phyloP scores from a whole-genome alignment of 306 rosid species.

The Erythrophleum fordii region DNA sequence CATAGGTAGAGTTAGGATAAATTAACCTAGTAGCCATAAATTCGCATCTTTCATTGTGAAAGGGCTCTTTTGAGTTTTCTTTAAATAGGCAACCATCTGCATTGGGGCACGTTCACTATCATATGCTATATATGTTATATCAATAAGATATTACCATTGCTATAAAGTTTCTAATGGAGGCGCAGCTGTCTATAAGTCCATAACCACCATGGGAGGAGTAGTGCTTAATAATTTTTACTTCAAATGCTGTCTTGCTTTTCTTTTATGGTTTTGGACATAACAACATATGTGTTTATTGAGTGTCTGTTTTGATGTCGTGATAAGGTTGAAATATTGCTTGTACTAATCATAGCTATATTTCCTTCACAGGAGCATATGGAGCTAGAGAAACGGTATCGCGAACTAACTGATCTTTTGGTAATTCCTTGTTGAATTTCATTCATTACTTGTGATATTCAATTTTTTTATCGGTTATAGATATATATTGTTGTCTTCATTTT shows the following conservation, averaged over 20 bases:
- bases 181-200: neutral
- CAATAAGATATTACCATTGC: conserved; percentile 10
- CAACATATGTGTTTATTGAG: neutral
- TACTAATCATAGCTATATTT: conserved; percentile 28
- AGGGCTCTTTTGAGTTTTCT: conserved; percentile 23
- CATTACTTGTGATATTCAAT: conserved; percentile 34
- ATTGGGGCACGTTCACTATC: neutral
- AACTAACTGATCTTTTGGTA: conserved; percentile 97
- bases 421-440: conserved; percentile 34
- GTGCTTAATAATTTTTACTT: conserved; percentile 6
- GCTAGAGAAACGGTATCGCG: conserved; percentile 97
- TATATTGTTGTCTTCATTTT: conserved; percentile 25
- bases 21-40: conserved; percentile 8
- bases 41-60: conserved; percentile 11
- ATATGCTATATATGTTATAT: conserved; percentile 10
- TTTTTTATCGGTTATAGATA: conserved; percentile 1
- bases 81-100: neutral
- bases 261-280: conserved; percentile 20
- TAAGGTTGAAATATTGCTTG: conserved; percentile 34
- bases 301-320: conserved; percentile 1
- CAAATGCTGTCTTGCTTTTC: conserved; percentile 18
- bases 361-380: conserved; percentile 91
- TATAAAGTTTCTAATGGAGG: conserved; percentile 14
- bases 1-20: too few relatives aligned
- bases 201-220: conserved; percentile 3